Percentiles rank a stretch among this genome's conserved stretches.
These are phyloP conservation scores for Calonectria montana DNA, from an alignment of 2,329 filamentous ascomycete genomes.

Conservation along the genomic window DNA sequence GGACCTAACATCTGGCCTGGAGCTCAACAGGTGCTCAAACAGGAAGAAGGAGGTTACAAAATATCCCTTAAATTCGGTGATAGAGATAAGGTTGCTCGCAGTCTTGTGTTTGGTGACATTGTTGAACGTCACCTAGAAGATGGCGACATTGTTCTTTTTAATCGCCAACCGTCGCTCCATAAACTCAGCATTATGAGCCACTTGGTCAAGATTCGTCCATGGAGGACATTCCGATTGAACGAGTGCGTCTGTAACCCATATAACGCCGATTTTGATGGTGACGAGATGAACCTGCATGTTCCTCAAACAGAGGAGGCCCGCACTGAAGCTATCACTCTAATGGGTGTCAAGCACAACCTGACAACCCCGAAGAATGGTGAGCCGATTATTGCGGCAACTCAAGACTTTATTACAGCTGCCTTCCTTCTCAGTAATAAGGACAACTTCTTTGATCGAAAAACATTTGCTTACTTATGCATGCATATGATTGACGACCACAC, in stretches of 20 bases:
- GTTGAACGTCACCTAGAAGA: constrained; percentile 97
- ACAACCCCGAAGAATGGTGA: constrained; percentile 97
- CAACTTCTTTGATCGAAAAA: constrained; percentile 87
- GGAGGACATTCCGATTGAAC: constrained; percentile 95
- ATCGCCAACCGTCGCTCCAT: constrained; percentile 96
- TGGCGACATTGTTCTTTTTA: constrained; percentile 96
- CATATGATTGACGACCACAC: constrained; percentile 82
- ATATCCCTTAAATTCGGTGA: constrained; percentile 82
- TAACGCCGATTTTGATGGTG: constrained; percentile 98
- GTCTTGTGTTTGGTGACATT: constrained; percentile 84
- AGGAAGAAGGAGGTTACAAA: constrained; percentile 75
- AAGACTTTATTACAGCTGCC: constrained; percentile 97
- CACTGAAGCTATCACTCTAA: constrained; percentile 93
- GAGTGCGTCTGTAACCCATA: constrained; percentile 99
- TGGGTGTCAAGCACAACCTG: constrained; percentile 98
- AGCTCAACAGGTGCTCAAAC: constrained; percentile 83
- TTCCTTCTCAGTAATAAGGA: constrained; percentile 94
- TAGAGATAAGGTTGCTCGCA: constrained; percentile 75
- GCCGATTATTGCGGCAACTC: constrained; percentile 97
- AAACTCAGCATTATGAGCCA: constrained; percentile 99
- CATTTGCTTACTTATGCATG: constrained; percentile 89
- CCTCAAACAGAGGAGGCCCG: constrained; percentile 97
- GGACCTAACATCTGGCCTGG: constrained; percentile 87
- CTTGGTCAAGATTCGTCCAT: constrained; percentile 90
- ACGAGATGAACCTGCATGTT: constrained; percentile 99